A percentile compares a stretch with the other conserved stretches of the same genome.
phyloP scores from a whole-genome alignment of 768 basidiomycete species.

The Psilocybe tampanensis region DNA sequence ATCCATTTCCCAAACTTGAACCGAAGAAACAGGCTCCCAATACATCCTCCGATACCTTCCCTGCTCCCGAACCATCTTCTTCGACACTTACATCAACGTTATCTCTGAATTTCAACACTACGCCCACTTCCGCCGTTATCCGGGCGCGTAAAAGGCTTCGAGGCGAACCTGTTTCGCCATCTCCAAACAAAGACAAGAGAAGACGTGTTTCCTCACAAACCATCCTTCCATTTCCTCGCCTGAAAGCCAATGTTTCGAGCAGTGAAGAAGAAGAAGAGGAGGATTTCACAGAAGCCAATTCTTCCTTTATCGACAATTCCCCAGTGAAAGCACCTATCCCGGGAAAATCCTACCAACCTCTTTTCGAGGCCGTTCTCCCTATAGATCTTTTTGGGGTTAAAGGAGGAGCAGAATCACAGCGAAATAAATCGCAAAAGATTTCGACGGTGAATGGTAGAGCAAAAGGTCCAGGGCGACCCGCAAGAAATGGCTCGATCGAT shows the following conservation, averaged over 20 bases:
- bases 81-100: constrained; percentile 17
- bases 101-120: constrained; percentile 14
- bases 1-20: constrained; percentile 43
- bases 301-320: constrained; percentile 68
- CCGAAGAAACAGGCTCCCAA: constrained; percentile 40
- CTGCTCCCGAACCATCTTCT: constrained; percentile 28
- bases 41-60: constrained; percentile 41
- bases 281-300: constrained; percentile 30
- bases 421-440: background rate
- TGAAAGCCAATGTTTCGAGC: constrained; percentile 18
- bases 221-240: constrained; percentile 37
- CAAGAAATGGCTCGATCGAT: background rate
- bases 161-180: constrained; percentile 83
- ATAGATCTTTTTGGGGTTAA: constrained; percentile 23
- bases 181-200: constrained; percentile 77
- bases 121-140: constrained; percentile 48
- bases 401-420: constrained; percentile 4
- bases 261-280: constrained; percentile 26
- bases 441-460: background rate
- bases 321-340: constrained; percentile 64
- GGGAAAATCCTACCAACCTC: constrained; percentile 62
- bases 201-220: constrained; percentile 52
- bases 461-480: background rate
- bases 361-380: constrained; percentile 53
- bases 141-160: constrained; percentile 81